Base-by-base conservation (phyloP, 768 basidiomycete species). In the Amanita pallidorosea region DNA sequence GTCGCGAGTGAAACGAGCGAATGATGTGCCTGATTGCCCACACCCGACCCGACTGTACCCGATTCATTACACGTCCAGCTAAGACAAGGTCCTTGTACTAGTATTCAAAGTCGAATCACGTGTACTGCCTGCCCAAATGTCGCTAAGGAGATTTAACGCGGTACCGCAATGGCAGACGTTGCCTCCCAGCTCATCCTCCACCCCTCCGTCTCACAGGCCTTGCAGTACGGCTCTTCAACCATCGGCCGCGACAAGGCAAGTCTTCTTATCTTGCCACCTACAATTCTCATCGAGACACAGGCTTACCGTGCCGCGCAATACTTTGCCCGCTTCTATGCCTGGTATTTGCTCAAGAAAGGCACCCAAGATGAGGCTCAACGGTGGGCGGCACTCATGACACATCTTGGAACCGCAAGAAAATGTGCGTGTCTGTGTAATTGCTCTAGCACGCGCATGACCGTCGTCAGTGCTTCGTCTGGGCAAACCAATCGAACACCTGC, bases 401-500 rank as follows among this genome's bases (percentile, higher is more conserved):
- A 91, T 61, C 78, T 99, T 20, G 92, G 80, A 4, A 79, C 77
- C 9, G 88, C 81, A 29, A 77, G 96, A 56, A 98, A 95, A 69
- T 72, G 95, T 96, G 61, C 49, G 79, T 66, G 23, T 31, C 34
- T 15, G 29, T 8, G 22, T 9, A 4, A 42, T 17, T 23, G 22
- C 47, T 15, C n/a, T 11, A 22, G 7, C 7, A 7, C 48, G 35
- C 29, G 44, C 55, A 50, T 48, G 36, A 47, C 48, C 54, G 47
- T 48, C 40, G 38, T 15, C 56, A 98, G 95, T 96, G 34, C 73
- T 98, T 75, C 82, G 96, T 13, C 72, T 99, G 48, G 91, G 92
- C 58, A 95, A 97, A 67, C 92, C 93, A 7, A 58, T 94, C 55
- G 96, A 99, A 62, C 91, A 96, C 67, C 72, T 94, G 5, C 95